phyloP scores from a whole-genome alignment of 2,329 filamentous ascomycete genomes.

The Nemania sp. region DNA sequence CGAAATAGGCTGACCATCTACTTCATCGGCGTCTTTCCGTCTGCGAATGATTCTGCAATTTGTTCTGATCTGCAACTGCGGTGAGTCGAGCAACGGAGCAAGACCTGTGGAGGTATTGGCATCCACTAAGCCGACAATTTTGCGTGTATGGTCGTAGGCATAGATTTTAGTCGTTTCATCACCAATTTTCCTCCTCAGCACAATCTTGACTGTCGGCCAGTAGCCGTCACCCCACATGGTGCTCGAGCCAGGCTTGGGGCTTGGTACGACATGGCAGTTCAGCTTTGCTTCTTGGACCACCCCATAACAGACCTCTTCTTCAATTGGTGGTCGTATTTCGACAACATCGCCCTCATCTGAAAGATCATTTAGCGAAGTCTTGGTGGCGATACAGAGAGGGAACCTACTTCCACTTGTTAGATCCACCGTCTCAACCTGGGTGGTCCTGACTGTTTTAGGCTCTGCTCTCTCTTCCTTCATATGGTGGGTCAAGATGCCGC shows the following conservation, averaged over 20 bases:
- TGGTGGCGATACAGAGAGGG: conserved; percentile 31
- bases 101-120: conserved; percentile 67
- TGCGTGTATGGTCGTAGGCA: conserved; percentile 71
- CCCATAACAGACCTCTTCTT: conserved; percentile 80
- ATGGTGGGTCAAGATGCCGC: conserved; percentile 66
- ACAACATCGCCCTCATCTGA: conserved; percentile 56
- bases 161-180: conserved; percentile 65
- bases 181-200: conserved; percentile 62
- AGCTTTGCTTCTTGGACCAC: conserved; percentile 70
- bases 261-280: conserved; percentile 69
- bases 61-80: conserved; percentile 66
- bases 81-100: conserved; percentile 71
- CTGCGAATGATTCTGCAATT: conserved; percentile 72
- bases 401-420: conserved; percentile 54
- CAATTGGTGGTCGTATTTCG: conserved; percentile 60
- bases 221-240: conserved; percentile 60
- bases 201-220: conserved; percentile 76
- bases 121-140: conserved; percentile 78
- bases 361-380: conserved; percentile 30
- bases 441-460: conserved; percentile 30
- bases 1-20: conserved; percentile 64
- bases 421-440: conserved; percentile 55
- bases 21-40: conserved; percentile 64
- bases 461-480: conserved; percentile 63
- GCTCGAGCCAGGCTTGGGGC: conserved; percentile 65